Percentiles rank a stretch among this genome's conserved stretches.
These are phyloP conservation scores for Mixia osmundae DNA, from an alignment of 1,284 basidiomycete genomes.

Conservation along the genomic window DNA sequence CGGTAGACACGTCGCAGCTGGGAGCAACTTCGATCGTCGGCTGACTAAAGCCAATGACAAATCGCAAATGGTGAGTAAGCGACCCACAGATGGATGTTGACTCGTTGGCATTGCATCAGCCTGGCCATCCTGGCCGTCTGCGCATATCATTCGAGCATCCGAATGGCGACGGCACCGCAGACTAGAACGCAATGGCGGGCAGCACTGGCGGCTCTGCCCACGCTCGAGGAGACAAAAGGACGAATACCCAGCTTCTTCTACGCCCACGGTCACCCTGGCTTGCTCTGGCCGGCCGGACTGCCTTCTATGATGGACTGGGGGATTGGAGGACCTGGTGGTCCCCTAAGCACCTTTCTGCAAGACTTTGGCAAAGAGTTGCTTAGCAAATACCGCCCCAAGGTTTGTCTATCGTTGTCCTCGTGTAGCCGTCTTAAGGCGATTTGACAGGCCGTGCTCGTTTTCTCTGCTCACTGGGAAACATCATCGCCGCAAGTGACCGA, in stretches of 20 bases:
- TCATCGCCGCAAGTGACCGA: constrained; percentile 39
- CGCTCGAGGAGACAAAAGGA: constrained; percentile 26
- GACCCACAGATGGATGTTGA: no score
- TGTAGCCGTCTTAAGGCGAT: constrained; percentile 33
- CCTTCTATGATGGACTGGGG: constrained; percentile 5
- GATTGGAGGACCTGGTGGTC: constrained; percentile 29
- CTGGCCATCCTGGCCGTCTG: no score
- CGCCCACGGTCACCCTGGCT: constrained; percentile 31
- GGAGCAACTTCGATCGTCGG: no score
- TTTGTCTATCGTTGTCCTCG: background rate
- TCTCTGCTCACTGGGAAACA: constrained; percentile 59
- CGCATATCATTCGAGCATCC: no score
- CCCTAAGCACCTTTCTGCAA: constrained; percentile 35
- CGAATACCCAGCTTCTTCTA: constrained; percentile 52
- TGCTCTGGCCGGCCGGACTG: constrained; percentile 8
- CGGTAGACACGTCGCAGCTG: background rate
- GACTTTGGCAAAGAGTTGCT: constrained; percentile 43
- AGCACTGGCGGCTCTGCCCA: constrained; percentile 36
- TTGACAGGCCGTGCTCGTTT: constrained; percentile 48
- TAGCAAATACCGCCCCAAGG: constrained; percentile 24
- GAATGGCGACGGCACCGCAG: constrained; percentile 14
- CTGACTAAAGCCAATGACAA: no score
- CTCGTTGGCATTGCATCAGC: no score
- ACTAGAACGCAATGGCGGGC: constrained; percentile 31
- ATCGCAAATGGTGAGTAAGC: no score